Evolutionary conservation across 177 flowering plant species (phyloP).

Genomic region (Vitis hybrid): DNA sequence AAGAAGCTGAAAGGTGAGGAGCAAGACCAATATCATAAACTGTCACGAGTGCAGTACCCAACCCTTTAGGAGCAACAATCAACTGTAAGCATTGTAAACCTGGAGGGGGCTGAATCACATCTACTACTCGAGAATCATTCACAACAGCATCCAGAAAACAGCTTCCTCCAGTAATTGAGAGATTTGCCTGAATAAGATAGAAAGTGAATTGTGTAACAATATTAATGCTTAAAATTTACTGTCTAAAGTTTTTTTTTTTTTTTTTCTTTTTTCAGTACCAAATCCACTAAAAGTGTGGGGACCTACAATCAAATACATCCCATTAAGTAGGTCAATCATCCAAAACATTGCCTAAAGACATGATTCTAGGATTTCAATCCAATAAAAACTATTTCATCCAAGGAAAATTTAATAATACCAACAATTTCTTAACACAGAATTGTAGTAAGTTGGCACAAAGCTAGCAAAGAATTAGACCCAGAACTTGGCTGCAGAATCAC

Average conservation of each 20-base stretch:
- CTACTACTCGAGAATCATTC: constrained; percentile 77
- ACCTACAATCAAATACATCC: too few species aligned
- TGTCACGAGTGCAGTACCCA: constrained; percentile 75
- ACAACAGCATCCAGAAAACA: constrained; percentile 63
- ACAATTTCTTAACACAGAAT: too few species aligned
- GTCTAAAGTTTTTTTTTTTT: too few species aligned
- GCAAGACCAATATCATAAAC: constrained; percentile 74
- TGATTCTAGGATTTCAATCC: too few species aligned
- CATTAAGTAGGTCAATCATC: too few species aligned
- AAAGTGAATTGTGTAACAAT: not conserved
- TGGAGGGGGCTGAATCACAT: constrained; percentile 53
- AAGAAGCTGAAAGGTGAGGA: constrained; percentile 69
- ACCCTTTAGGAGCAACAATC: constrained; percentile 60
- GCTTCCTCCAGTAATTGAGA: constrained; percentile 88
- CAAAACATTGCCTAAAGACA: too few species aligned
- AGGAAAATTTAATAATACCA: too few species aligned
- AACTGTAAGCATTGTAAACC: constrained; percentile 55
- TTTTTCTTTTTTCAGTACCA: too few species aligned
- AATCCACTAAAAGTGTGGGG: too few species aligned
- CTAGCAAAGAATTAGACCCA: not conserved
- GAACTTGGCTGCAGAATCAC: too few species aligned
- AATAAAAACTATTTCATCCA: too few species aligned
- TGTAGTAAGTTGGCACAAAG: too few species aligned
- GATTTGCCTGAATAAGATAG: constrained; percentile 44
- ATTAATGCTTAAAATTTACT: not conserved